phyloP scores from a whole-genome alignment of 1,284 basidiomycete genomes.

The Sporisorium scitamineum region DNA sequence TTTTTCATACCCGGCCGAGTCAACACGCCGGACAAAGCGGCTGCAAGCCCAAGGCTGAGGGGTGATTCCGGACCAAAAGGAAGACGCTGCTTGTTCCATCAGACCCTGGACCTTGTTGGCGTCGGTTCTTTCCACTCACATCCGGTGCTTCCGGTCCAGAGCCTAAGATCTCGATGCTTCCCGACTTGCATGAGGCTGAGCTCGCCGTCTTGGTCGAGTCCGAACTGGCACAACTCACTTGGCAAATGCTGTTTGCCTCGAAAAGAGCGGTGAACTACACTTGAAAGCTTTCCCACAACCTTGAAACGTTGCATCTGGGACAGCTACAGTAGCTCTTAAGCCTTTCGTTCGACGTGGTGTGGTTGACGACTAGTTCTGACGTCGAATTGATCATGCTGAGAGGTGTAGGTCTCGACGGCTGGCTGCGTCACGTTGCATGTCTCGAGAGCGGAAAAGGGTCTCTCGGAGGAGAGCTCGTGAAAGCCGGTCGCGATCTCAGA shows the following conservation, averaged over 20 bases:
- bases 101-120: background rate
- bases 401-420: background rate
- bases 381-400: background rate
- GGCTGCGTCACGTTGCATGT: slow-evolving; percentile 7
- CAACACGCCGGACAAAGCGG: slow-evolving; percentile 25
- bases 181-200: background rate
- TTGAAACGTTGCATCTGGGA: background rate
- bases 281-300: background rate
- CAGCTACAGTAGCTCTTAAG: too few species aligned
- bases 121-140: slow-evolving; percentile 16
- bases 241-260: too few species aligned
- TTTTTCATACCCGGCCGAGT: slow-evolving; percentile 12
- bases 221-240: too few species aligned
- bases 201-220: slow-evolving; percentile 1
- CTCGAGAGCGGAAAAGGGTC: background rate
- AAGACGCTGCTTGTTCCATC: background rate
- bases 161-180: background rate
- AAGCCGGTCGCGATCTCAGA: slow-evolving; percentile 7
- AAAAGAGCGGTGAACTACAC: background rate
- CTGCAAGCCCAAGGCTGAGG: background rate
- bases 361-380: too few species aligned
- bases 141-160: slow-evolving; percentile 11
- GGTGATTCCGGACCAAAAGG: slow-evolving; percentile 13
- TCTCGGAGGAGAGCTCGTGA: background rate
- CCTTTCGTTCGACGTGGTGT: too few species aligned